Evolutionary conservation across 805 yeast species (phyloP), one percentile per base, ranked within the genome.

Genomic region (Pichia pseudocactophila): DNA sequence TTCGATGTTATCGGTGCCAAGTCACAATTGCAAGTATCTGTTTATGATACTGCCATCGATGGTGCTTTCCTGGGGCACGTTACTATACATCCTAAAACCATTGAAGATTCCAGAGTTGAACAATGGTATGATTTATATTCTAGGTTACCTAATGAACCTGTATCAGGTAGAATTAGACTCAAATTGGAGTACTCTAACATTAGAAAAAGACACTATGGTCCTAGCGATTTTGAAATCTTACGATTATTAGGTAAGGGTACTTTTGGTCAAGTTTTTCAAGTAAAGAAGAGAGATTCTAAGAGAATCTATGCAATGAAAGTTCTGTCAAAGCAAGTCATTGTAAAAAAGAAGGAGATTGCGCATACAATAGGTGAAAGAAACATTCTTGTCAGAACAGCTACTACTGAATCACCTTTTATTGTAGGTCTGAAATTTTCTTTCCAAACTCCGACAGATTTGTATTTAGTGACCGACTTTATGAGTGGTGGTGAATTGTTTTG

Each of bases 261-360:
- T 1, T 90, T 90, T 69, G 98, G 98, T 27, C 96, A 87, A 66
- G 98, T 90, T 30, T 92, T 82, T 64, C 98, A 92, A 67, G 98
- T 92, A 35, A 79, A 82, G 49, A 92, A 90, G 72, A 74, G 73
- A 52, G 97, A 92, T 59, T 87, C 95, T 7, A 76, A 77, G 45
- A 76, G 97, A 54, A 82, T 92, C 45, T 92, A 92, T 61, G 98
- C 98, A 33, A 92, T 92, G 98, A 92, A 92, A 65, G 95, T 90
- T 25, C 74, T 92, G 41, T 83, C 95, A 20, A 92, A 92, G 63
- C 89, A 89, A 61, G 90, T 88, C 35, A 92, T 92, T 61, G 96
- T 92, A 39, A 88, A 85, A 63, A 92, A 92, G 72, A 90, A 90
- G 63, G 98, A 92, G 65, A 83, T 92, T 54, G 97, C 97, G 0